Evolutionary conservation across 768 basidiomycete species (phyloP).

Genomic region (Rhodotorula diobovata): DNA sequence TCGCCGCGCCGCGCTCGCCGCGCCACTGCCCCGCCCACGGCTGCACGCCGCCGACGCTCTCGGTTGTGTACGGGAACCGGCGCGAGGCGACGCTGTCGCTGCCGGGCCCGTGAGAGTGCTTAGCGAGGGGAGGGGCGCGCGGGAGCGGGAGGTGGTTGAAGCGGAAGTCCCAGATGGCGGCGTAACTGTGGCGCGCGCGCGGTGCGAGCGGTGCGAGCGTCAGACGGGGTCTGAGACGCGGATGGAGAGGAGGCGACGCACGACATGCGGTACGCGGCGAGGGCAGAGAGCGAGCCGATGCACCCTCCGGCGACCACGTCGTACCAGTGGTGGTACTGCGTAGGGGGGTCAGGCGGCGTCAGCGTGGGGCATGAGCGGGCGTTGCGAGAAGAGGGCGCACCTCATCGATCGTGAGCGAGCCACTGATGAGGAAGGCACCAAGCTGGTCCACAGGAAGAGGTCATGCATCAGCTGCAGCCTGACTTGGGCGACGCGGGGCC

Average conservation of each 20-base stretch:
- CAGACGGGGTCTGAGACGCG: not conserved
- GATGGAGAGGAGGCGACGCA: conserved; percentile 3
- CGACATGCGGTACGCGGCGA: conserved; percentile 46
- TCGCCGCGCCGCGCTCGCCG: not conserved
- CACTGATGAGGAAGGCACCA: conserved; percentile 58
- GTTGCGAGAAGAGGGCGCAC: conserved; percentile 19
- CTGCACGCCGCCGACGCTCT: not conserved
- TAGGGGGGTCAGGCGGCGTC: not conserved
- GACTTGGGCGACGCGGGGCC: no score
- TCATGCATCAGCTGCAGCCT: no score
- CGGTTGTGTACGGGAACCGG: conserved; percentile 17
- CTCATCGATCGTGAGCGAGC: conserved; percentile 58
- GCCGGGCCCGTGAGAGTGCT: not conserved
- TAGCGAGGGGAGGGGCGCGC: conserved; percentile 8
- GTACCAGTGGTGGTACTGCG: conserved; percentile 55
- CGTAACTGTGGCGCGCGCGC: conserved; percentile 50
- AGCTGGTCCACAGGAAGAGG: not conserved
- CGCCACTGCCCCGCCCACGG: conserved; percentile 23
- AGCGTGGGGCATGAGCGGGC: not conserved
- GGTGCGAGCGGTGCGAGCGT: not conserved
- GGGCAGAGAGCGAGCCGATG: conserved; percentile 54
- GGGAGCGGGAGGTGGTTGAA: conserved; percentile 61
- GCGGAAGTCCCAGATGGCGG: conserved; percentile 56
- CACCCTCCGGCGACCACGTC: conserved; percentile 57
- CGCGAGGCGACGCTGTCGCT: not conserved